Base-by-base conservation (phyloP, 352 stramenopile species). In the Phytophthora sp. region DNA sequence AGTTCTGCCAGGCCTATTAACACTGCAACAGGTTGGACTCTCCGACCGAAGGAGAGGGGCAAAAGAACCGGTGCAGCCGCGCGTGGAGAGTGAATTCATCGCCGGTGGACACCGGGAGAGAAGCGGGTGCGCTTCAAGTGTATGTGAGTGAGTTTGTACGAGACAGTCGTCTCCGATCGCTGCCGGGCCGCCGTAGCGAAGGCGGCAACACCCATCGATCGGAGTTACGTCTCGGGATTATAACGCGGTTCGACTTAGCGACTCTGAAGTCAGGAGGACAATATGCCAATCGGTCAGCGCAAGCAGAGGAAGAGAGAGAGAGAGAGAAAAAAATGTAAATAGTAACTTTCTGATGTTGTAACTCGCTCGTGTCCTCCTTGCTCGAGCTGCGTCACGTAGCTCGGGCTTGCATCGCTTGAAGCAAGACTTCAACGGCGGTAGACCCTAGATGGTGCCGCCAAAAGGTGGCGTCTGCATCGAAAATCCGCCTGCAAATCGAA, bases 1-100 rank as follows among this genome's bases (percentile, higher is more conserved):
- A 89, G 67, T 94, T 94, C 42, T 94, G 79, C 52, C 85, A 91
- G 55, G 85, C 82, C 10, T 88, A 84, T 48, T 94, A 81, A 54
- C 48, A 11, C 23, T 13, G 26, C 23, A 41, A 2, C 9, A 46
- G n/a, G n/a, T n/a, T 62, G 37, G n/a, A 21, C 43, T 55, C 60
- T 72, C 55, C 56, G 56, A 76, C 46, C 24, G 67, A 72, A 76
- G 62, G 62, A 73, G 62, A 24, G 27, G 30, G 46, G 58, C 58
- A 56, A 31, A 59, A 51, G n/a, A 37, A 23, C 8, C 24, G 17
- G 30, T 54, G 45, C 37, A 38, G 4, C 41, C 20, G 54, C 38
- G 24, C 17, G 18, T 66, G 56, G 28, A 76, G 54, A 72, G 45
- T 37, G 57, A 72, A 73, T 66, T 51, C 54, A 63, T 54, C 38